Evolutionary conservation across 352 stramenopile genomes (phyloP), one percentile per base, ranked within the genome.

Genomic region (Thalassiosira pacifica): DNA sequence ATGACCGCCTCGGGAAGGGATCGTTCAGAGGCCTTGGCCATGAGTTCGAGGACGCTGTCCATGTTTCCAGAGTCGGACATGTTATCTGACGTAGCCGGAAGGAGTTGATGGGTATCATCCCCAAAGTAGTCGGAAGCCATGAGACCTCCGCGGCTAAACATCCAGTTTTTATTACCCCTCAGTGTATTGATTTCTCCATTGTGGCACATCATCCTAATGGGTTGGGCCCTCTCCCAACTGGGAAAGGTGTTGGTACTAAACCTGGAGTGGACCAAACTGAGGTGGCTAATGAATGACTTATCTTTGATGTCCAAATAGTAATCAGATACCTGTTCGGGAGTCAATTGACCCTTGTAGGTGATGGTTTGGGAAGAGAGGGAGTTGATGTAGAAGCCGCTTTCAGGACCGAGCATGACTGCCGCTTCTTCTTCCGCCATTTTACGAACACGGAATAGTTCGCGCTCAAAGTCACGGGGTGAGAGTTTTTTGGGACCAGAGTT

Each of bases 191-290:
- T 99, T 90, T 99, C 97, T 27, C 97, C 97, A 90, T 99, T 99
- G 94, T 99, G 97, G 72, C 97, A 99, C 96, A 99, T 98, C 90
- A 99, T 98, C 31, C 97, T 96, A 82, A 98, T 98, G 26, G 97
- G 97, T 91, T 99, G 97, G 22, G 97, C 97, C 76, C 97, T 93
- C 84, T 98, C 96, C 97, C 97, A 99, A 0, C 95, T 98, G 6
- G 97, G 97, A 86, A 99, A 99, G 37, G 97, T 99, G 90, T 99
- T 99, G 55, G 97, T 99, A n/a, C 94, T 98, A 91, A 99, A 99
- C 26, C 97, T 94, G 61, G 96, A 98, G 93, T 99, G 97, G 0
- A 99, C 97, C 0, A 99, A 90, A 32, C 96, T 96, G 48, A 99
- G 89, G 81, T 99, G 97, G 26, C 96, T 97, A 40, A 94, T 90